A percentile compares a stretch with the other conserved stretches of the same genome.
Evolutionary conservation across 371 early-diverging fungal genomes (phyloP).

Genomic region (Mortierella sp.): DNA sequence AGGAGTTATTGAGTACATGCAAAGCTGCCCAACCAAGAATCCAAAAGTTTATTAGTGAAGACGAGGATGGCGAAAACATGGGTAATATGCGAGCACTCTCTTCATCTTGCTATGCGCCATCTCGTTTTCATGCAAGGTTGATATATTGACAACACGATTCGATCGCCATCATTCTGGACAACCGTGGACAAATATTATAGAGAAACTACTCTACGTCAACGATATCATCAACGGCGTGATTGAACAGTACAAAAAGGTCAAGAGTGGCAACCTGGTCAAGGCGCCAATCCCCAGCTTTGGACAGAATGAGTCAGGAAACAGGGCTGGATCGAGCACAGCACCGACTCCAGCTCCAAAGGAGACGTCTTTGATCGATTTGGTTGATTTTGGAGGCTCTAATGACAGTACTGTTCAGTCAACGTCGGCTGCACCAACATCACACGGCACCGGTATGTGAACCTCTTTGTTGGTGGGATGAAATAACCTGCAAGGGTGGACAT

Average conservation of each 20-base stretch:
- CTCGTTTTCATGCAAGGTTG: too few species aligned
- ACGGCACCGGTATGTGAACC: slow-evolving; percentile 17
- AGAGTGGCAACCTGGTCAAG: slow-evolving; percentile 68
- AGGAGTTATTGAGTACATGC: slow-evolving; percentile 64
- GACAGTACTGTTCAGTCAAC: slow-evolving; percentile 12
- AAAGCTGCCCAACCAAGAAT: slow-evolving; percentile 74
- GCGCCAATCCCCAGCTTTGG: slow-evolving; percentile 28
- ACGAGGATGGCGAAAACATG: slow-evolving; percentile 72
- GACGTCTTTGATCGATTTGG: slow-evolving; percentile 38
- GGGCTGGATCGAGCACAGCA: slow-evolving; percentile 17
- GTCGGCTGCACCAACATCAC: slow-evolving; percentile 9
- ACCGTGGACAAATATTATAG: background rate
- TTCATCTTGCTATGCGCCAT: background rate
- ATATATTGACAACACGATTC: too few species aligned
- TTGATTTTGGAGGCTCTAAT: slow-evolving; percentile 30
- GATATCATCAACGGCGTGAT: slow-evolving; percentile 85
- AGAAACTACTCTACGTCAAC: slow-evolving; percentile 74
- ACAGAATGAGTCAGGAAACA: slow-evolving; percentile 31
- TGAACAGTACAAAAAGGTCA: slow-evolving; percentile 78
- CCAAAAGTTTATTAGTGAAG: slow-evolving; percentile 73
- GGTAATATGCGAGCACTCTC: slow-evolving; percentile 49
- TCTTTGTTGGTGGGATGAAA: too few species aligned
- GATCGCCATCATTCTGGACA: background rate
- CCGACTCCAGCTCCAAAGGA: slow-evolving; percentile 11
- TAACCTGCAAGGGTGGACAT: too few species aligned